phyloP scores from a whole-genome alignment of 192 early-diverging fungal genomes.

The Rhizophagus clarus region DNA sequence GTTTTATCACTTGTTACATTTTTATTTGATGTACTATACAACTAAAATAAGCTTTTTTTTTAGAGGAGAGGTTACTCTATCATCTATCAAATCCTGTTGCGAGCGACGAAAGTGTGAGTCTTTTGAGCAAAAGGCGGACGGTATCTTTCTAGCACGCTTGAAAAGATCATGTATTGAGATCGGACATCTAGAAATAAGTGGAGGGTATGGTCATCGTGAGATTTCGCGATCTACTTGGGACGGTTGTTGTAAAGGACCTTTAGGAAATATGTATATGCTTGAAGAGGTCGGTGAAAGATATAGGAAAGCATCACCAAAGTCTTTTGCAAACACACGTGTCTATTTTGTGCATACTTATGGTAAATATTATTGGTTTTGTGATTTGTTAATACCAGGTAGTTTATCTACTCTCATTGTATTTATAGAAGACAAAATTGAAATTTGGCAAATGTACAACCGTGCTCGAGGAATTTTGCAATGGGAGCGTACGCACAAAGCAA shows the following conservation, averaged over 20 bases:
- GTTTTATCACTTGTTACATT: neutral
- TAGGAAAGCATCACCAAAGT: neutral
- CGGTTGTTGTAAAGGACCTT: conserved; percentile 1
- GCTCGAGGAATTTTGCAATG: too few species aligned
- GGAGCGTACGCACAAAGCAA: conserved; percentile 28
- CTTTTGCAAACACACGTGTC: conserved; percentile 17
- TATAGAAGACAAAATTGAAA: too few species aligned
- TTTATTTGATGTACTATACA: neutral
- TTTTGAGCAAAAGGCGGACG: conserved; percentile 14
- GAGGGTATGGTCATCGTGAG: neutral
- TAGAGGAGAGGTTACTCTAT: conserved; percentile 11
- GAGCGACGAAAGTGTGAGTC: neutral
- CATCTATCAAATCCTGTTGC: conserved; percentile 7
- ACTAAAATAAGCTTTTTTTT: neutral
- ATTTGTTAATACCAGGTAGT: too few species aligned
- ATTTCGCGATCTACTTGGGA: conserved; percentile 17
- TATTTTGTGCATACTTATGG: conserved; percentile 12
- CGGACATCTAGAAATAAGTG: conserved; percentile 12
- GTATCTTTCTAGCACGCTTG: neutral
- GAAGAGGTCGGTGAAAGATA: conserved; percentile 18
- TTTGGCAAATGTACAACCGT: too few species aligned
- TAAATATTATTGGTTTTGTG: conserved; percentile 10
- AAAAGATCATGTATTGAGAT: conserved; percentile 13
- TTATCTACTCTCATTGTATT: too few species aligned
- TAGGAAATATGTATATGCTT: conserved; percentile 17